A percentile compares a stretch with the other conserved stretches of the same genome.
Evolutionary conservation across 306 rosid species (phyloP).

Genomic region (Lathyrus tuberosus): DNA sequence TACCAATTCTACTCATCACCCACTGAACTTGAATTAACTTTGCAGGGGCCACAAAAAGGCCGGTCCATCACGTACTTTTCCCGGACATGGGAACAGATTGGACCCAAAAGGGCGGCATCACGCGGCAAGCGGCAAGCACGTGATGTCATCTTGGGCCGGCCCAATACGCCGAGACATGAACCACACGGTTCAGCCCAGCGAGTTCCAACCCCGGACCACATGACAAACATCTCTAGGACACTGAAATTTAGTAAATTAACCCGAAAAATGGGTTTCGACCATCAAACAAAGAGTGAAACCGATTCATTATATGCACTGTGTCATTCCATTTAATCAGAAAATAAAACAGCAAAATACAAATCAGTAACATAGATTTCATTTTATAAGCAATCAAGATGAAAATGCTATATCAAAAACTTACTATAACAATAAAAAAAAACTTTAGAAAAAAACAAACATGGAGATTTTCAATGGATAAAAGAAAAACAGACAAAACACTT

Average conservation of each 20-base stretch:
- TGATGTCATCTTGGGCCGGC: too few species aligned
- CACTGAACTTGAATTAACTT: too few species aligned
- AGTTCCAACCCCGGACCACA: too few species aligned
- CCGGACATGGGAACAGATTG: too few species aligned
- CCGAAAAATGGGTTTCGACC: too few species aligned
- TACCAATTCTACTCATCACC: slow-evolving; percentile 12
- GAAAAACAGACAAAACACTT: slow-evolving; percentile 11
- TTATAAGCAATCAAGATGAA: slow-evolving; percentile 5
- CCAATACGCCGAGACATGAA: too few species aligned
- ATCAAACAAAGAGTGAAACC: not conserved
- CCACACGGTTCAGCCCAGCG: too few species aligned
- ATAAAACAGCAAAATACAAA: not conserved
- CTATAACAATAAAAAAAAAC: not conserved
- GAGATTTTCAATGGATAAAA: slow-evolving; percentile 4
- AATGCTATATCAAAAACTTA: not conserved
- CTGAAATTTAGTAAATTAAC: not conserved
- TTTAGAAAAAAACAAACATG: not conserved
- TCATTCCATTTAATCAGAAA: slow-evolving; percentile 2
- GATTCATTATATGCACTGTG: not conserved
- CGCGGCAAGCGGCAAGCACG: too few species aligned
- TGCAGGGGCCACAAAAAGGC: too few species aligned
- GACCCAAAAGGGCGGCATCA: too few species aligned
- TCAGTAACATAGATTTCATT: not conserved
- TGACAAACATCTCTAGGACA: not conserved
- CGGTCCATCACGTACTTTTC: too few species aligned